Evolutionary conservation across 2,329 filamentous ascomycete genomes (phyloP), one percentile per base, ranked within the genome.

Genomic region (Talaromyces verruculosus): DNA sequence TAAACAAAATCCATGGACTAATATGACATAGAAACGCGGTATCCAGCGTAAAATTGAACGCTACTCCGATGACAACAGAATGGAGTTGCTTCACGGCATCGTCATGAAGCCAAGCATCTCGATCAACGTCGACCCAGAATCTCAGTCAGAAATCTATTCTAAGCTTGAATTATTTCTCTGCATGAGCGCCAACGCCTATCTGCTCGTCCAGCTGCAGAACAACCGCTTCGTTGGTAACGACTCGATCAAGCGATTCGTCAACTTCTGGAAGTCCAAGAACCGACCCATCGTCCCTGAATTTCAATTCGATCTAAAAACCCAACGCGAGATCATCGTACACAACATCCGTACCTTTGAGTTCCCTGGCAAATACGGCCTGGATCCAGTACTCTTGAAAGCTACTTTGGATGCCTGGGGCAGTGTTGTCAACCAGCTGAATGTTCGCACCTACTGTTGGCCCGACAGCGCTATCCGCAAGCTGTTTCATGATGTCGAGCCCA

Each of bases 281-380:
- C 75, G 82, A 11, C 79, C 81, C 17, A 76, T 78, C 47, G 82
- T 85, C 25, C 74, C 79, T 8, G 81, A 85, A 66, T 85, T 85
- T 70, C 79, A 81, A 68, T 85, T 83, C 69, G 83, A 85, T 70
- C 81, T 84, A 71, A 72, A 72, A 22, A 84, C 82, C 8, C 84
- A 86, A 69, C 77, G 79, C 11, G 77, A 81, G 22, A 72, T 86
- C 5, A 79, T 85, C 64, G 69, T 77, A 11, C 73, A 76, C 55
- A 84, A 85, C 67, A 73, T 83, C 58, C 73, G 78, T 17, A 78
- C 72, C 6, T 75, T 85, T 67, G 72, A 75, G 7, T 85, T 86
- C 69, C 76, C 80, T 58, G 81, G 81, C 7, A 74, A 78, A 17
- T 74, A 74, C 55, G 75, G 79, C 22, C 74, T 75, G 5, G 78